A percentile compares a stretch with the other conserved stretches of the same genome.
phyloP scores from a whole-genome alignment of 2,329 filamentous ascomycete species.

The Dothistroma septosporum region DNA sequence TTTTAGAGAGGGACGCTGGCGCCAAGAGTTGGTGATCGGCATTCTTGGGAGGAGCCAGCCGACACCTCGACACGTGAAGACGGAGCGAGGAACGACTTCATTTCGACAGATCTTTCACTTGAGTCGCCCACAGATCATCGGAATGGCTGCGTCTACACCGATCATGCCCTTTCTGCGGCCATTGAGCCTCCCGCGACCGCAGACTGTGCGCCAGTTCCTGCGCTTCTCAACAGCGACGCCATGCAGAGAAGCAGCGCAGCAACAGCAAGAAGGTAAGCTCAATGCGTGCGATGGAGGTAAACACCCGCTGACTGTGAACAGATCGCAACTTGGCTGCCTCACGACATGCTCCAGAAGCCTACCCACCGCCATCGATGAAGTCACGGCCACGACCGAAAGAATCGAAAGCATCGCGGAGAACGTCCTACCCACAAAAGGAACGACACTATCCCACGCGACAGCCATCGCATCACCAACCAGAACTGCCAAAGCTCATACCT shows the following conservation, averaged over 20 bases:
- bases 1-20: background rate
- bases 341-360: constrained; percentile 31
- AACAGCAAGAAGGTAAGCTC: constrained; percentile 26
- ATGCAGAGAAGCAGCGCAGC: constrained; percentile 28
- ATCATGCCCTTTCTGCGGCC: constrained; percentile 41
- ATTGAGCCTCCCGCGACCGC: constrained; percentile 35
- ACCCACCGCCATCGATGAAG: constrained; percentile 31
- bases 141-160: constrained; percentile 37
- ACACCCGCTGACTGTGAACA: constrained; percentile 6
- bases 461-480: constrained; percentile 24
- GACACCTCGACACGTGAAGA: background rate
- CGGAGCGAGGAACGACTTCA: background rate
- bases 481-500: constrained; percentile 23
- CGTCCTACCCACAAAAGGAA: constrained; percentile 32
- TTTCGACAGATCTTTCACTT: constrained; percentile 5
- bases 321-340: constrained; percentile 36
- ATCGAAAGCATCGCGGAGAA: constrained; percentile 34
- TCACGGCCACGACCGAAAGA: constrained; percentile 36
- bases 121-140: constrained; percentile 5
- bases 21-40: background rate
- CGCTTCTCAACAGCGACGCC: constrained; percentile 37
- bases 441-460: constrained; percentile 34
- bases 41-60: background rate
- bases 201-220: constrained; percentile 38
- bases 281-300: constrained; percentile 8